Percentiles rank a stretch among this genome's conserved stretches.
Conservation (phyloP, 108 stramenopile genomes). For the Cylindrotheca fusiformis region DNA sequence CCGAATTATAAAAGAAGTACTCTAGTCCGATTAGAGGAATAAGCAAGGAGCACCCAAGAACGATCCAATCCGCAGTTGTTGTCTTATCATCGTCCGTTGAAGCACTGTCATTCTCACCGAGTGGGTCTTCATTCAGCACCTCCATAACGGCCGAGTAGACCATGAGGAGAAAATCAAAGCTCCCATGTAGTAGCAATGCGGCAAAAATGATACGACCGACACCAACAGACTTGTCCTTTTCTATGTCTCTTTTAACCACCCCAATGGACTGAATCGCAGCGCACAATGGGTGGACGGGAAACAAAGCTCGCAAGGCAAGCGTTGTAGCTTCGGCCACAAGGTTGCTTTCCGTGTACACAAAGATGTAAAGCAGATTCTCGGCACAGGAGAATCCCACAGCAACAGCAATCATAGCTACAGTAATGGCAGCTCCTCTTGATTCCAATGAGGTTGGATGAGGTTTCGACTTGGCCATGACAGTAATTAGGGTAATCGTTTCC, state of each 20-base stretch:
- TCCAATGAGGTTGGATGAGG: slow-evolving; percentile 5
- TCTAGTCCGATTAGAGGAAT: neutral
- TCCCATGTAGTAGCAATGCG: slow-evolving; percentile 73
- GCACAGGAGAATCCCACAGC: slow-evolving; percentile 81
- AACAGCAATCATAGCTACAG: slow-evolving; percentile 79
- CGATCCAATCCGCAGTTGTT: neutral
- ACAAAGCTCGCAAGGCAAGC: slow-evolving; percentile 63
- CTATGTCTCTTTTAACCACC: slow-evolving; percentile 72
- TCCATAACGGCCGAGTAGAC: neutral
- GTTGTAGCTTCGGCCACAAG: slow-evolving; percentile 53
- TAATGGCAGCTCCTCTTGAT: slow-evolving; percentile 56
- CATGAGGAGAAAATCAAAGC: slow-evolving; percentile 78
- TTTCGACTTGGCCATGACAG: neutral
- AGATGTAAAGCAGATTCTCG: slow-evolving; percentile 82
- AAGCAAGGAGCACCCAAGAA: neutral
- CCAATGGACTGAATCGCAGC: slow-evolving; percentile 83
- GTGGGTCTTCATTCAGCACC: neutral
- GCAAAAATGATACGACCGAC: slow-evolving; percentile 61
- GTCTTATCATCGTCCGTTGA: neutral
- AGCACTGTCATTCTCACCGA: neutral
- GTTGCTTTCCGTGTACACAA: slow-evolving; percentile 56
- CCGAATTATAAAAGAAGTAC: neutral
- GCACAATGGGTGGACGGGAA: slow-evolving; percentile 80
- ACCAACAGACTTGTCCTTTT: slow-evolving; percentile 36
- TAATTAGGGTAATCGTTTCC: neutral